Percentiles rank a stretch among this genome's conserved stretches.
phyloP scores from a whole-genome alignment of 2,329 filamentous ascomycete genomes.

The Botrytis elliptica region DNA sequence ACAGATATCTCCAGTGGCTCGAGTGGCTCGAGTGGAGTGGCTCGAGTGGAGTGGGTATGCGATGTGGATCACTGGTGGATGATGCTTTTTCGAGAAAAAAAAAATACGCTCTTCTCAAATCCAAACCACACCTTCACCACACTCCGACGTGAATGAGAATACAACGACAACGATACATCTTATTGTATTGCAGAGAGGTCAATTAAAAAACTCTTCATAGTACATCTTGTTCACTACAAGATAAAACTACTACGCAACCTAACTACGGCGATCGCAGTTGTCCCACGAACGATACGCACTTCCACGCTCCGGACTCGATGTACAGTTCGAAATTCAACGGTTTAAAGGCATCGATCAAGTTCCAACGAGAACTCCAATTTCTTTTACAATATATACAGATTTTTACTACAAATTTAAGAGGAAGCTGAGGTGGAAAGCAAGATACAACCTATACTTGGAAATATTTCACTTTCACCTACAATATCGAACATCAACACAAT shows the following conservation, averaged over 20 bases:
- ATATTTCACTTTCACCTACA: background rate
- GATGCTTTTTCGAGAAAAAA: background rate
- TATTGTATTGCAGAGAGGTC: background rate
- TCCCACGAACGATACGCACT: background rate
- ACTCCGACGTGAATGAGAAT: background rate
- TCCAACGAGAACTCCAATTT: slow-evolving; percentile 31
- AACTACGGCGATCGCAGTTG: background rate
- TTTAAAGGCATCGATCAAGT: slow-evolving; percentile 28
- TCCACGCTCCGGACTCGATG: slow-evolving; percentile 26
- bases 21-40: too few species aligned
- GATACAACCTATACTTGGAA: background rate
- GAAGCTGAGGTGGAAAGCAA: slow-evolving; percentile 22
- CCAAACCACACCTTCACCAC: background rate
- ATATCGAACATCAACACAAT: background rate
- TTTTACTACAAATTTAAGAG: slow-evolving; percentile 17
- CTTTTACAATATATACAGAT: slow-evolving; percentile 34
- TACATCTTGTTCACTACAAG: background rate
- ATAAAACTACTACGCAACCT: background rate
- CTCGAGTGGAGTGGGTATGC: too few species aligned
- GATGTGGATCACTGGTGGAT: background rate
- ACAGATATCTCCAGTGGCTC: too few species aligned
- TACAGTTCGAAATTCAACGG: slow-evolving; percentile 23
- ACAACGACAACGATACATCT: background rate
- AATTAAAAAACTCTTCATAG: background rate
- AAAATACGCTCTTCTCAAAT: background rate